phyloP scores from a whole-genome alignment of 106 monocot genomes.

The Dendrobium chrysotoxum region DNA sequence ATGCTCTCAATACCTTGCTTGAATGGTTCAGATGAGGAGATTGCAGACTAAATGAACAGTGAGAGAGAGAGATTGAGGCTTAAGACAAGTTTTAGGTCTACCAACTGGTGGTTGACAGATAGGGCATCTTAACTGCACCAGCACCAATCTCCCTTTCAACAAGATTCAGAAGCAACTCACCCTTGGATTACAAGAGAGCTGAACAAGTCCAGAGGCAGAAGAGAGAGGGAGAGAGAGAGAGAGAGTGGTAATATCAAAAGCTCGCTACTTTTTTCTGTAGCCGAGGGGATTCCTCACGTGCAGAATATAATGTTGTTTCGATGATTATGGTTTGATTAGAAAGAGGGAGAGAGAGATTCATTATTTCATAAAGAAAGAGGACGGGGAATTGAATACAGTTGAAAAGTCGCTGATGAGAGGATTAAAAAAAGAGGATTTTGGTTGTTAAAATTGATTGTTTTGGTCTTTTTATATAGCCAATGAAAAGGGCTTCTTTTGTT shows the following conservation, averaged over 20 bases:
- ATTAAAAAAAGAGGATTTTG: background rate
- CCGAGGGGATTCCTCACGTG: conserved; percentile 18
- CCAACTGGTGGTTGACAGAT: conserved; percentile 70
- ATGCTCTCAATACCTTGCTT: no score
- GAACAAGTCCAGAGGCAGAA: no score
- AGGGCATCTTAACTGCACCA: conserved; percentile 44
- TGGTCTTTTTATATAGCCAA: background rate
- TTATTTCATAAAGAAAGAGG: conserved; percentile 2
- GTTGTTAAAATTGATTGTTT: background rate
- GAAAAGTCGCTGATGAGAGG: background rate
- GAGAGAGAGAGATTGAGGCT: conserved; percentile 1
- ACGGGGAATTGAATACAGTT: background rate
- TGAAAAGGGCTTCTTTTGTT: no score
- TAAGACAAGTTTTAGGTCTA: conserved; percentile 74
- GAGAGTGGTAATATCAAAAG: no score
- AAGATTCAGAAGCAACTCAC: background rate
- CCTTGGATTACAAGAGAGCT: no score
- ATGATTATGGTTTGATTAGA: conserved; percentile 10
- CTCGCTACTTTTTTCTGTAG: background rate
- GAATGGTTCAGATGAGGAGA: no score
- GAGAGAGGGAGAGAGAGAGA: no score
- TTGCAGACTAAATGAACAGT: background rate
- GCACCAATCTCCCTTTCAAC: conserved; percentile 7
- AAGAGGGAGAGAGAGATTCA: conserved; percentile 14
- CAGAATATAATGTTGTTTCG: conserved; percentile 12